phyloP scores from a whole-genome alignment of 192 early-diverging fungal genomes.

The Coemansia sp. region DNA sequence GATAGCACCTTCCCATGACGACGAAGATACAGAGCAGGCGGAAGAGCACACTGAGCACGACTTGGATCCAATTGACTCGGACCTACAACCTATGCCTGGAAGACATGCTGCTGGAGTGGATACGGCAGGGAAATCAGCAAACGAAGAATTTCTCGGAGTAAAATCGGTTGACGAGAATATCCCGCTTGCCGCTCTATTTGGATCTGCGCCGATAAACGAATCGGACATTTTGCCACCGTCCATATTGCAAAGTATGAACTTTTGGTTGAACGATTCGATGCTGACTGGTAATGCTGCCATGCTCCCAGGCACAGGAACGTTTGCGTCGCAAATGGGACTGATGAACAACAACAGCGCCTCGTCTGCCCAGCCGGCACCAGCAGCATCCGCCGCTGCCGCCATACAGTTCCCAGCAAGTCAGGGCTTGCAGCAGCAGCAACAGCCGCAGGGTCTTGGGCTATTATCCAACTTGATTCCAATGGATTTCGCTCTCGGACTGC shows the following conservation, averaged over 20 bases:
- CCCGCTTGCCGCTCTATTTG: conserved; percentile 47
- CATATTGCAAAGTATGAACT: conserved; percentile 56
- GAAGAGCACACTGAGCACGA: not conserved
- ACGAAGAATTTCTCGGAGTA: conserved; percentile 14
- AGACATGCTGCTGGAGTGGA: not conserved
- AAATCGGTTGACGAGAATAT: conserved; percentile 37
- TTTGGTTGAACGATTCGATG: conserved; percentile 58
- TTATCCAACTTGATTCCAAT: conserved; percentile 42
- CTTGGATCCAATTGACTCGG: not conserved
- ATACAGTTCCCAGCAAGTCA: conserved; percentile 11
- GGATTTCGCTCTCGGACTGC: conserved; percentile 52
- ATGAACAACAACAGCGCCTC: not conserved
- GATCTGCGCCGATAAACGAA: conserved; percentile 46
- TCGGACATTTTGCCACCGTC: conserved; percentile 53
- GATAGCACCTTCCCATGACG: not conserved
- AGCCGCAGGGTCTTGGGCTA: conserved; percentile 6
- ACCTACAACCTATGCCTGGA: not conserved
- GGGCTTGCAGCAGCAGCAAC: conserved; percentile 11
- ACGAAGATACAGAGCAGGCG: not conserved
- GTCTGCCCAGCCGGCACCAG: conserved; percentile 4
- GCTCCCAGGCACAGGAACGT: not conserved
- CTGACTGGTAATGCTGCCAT: conserved; percentile 26
- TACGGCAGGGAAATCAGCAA: not conserved
- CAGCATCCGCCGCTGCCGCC: conserved; percentile 4
- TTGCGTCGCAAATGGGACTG: conserved; percentile 7